Evolutionary conservation across 352 stramenopile species (phyloP), one percentile per base, ranked within the genome.

Genomic region (Globisporangium alternatum): DNA sequence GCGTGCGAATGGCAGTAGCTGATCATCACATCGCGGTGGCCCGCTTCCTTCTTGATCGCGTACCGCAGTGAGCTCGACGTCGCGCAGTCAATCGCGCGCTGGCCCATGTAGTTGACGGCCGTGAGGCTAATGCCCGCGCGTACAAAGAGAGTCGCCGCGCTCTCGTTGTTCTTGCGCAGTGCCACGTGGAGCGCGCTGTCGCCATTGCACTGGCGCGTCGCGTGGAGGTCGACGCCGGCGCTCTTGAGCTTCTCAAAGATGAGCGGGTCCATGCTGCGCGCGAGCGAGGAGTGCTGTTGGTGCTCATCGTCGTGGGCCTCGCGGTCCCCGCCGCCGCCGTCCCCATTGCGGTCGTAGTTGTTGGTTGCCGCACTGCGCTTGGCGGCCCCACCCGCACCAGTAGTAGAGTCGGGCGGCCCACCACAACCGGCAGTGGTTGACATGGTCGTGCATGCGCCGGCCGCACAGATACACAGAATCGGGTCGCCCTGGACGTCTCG

Each of bases 21-120:
- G 59, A 95, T 95, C 86, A 95, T 95, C 7, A 95, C 86, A 56
- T 95, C 86, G 30, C 86, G 82, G 5, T 91, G 82, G 0, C 86
- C 86, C 10, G 86, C 86, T 30, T 90, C 86, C 61, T 95, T 95
- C 69, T 95, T 94, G 35, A 93, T 84, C 19, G 82, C 81, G 57
- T 92, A 95, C 6, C 85, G 80, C n/a, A 95, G 67, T 2, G 78
- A 78, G 30, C 80, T 74, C 1, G 83, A 92, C 7, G 66, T 74
- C 0, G 82, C 83, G 52, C 86, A 93, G 53, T 94, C 86, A 56
- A 94, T 82, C 2, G 86, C 83, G 2, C 86, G 83, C 58, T 91
- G 72, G 0, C 86, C 86, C 3, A 85, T 61, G 19, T 76, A 70
- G 65, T 94, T 91, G 1, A 80, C 67, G 1, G 74, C 71, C 2